A percentile compares a stretch with the other conserved stretches of the same genome.
These are phyloP conservation scores for Rhodosorus marinus DNA, from an alignment of 23 red algal genomes.

Conservation along the genomic window DNA sequence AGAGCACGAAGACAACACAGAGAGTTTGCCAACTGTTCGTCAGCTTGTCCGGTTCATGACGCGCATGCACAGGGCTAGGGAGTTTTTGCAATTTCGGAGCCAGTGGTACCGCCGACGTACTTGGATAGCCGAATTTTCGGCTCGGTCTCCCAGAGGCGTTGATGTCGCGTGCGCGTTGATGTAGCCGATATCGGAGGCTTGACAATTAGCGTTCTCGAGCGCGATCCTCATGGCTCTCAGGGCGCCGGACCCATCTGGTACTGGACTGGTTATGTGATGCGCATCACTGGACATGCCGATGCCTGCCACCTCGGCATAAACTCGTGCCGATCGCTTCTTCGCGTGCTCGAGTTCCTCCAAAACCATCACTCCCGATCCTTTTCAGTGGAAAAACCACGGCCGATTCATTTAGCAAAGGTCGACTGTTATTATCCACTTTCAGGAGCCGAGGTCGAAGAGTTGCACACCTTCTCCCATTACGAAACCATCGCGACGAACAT, in stretches of 20 bases:
- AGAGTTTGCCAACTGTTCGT: too few relatives aligned
- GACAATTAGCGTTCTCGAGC: neutral
- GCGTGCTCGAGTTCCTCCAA: conserved; percentile 34
- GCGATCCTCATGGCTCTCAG: conserved; percentile 17
- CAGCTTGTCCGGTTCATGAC: too few relatives aligned
- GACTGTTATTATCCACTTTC: too few relatives aligned
- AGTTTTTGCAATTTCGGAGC: neutral
- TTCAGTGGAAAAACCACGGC: too few relatives aligned
- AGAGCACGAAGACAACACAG: too few relatives aligned
- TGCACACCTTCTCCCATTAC: conserved; percentile 71
- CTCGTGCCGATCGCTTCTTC: neutral
- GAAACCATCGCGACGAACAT: conserved; percentile 32
- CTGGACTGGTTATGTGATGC: conserved; percentile 50
- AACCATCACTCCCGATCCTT: conserved; percentile 35
- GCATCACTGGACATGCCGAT: conserved; percentile 33
- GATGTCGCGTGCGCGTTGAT: conserved; percentile 74
- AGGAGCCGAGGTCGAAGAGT: too few relatives aligned
- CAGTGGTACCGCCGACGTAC: neutral
- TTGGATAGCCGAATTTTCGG: conserved; percentile 36
- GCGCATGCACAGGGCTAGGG: too few relatives aligned
- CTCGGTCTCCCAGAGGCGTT: conserved; percentile 39
- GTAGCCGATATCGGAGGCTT: conserved; percentile 37
- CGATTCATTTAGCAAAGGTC: too few relatives aligned
- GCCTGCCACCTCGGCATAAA: conserved; percentile 39
- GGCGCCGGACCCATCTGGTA: conserved; percentile 27